phyloP scores from a whole-genome alignment of 441 rosid species.

The Hypseocharis bilobata region DNA sequence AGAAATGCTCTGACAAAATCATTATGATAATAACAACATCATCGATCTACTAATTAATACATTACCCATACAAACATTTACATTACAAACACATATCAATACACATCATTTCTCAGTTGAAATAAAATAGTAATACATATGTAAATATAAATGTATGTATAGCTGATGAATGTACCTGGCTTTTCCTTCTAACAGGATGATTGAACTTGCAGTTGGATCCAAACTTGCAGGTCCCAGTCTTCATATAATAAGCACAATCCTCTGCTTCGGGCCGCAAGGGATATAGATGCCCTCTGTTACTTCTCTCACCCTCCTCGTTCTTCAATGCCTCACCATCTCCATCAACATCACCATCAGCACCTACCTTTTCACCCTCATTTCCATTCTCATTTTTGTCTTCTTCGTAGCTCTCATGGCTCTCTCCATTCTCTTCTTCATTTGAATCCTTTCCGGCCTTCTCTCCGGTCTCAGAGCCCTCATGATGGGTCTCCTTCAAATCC shows the following conservation, averaged over 20 bases:
- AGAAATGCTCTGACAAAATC: too few species aligned
- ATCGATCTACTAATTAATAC: background rate
- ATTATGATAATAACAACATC: too few species aligned
- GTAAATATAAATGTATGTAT: too few species aligned
- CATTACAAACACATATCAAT: too few species aligned
- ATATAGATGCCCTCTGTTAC: slow-evolving; percentile 26
- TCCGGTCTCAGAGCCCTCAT: slow-evolving; percentile 14
- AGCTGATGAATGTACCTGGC: slow-evolving; percentile 38
- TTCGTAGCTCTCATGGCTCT: slow-evolving; percentile 12
- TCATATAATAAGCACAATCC: slow-evolving; percentile 71
- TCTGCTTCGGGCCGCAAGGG: slow-evolving; percentile 73
- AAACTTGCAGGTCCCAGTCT: slow-evolving; percentile 62
- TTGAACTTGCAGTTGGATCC: slow-evolving; percentile 77
- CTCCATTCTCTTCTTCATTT: background rate
- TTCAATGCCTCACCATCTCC: slow-evolving; percentile 18
- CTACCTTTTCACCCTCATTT: slow-evolving; percentile 20
- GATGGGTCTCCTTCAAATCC: slow-evolving; percentile 14
- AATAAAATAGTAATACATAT: background rate
- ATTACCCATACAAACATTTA: background rate
- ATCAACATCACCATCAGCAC: slow-evolving; percentile 13
- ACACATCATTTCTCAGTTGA: too few species aligned
- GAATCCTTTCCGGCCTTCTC: slow-evolving; percentile 10
- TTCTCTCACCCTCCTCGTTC: slow-evolving; percentile 15
- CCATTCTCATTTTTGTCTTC: slow-evolving; percentile 11
- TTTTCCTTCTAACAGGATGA: slow-evolving; percentile 54